Base-by-base conservation (phyloP, 2,329 filamentous ascomycete genomes). In the Penicillium sp. region DNA sequence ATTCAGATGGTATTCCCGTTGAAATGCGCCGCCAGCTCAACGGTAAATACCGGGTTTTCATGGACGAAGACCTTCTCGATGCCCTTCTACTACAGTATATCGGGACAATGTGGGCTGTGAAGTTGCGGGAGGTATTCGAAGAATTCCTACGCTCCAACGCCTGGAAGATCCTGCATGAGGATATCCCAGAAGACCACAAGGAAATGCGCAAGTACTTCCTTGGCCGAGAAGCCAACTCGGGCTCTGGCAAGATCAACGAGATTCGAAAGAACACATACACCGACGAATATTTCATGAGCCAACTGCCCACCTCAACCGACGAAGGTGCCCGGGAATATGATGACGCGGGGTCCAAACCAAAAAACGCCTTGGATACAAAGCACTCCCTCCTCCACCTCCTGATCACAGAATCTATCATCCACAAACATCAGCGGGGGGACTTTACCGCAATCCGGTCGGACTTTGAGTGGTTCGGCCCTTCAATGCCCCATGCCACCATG, bases 401-500 rank as follows among this genome's bases (percentile, higher is more conserved):
- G 6, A 78, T 83, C 29, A 79, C 82, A 8, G 83, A 86, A 61
- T 77, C 83, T 14, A 69, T 83, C 35, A 61, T 86, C 35, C 76
- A 80, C 56, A 79, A 72, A 26, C 71, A 75, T 20, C 62, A 82
- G 1, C 74, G 79, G 40, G 76, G 77, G 10, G 73, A 81, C 20
- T 77, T 83, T 49, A 81, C 81, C 1, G 79, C 83, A 3, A 70
- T 86, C 38, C 78, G 82, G 13, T 82, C 82, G 0, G 83, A 85
- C 63, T 85, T 86, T 60, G 75, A 79, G 43, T 83, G 80, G 74
- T 84, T 86, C 56, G 81, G 81, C 0, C 80, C 83, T 0, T 80
- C 79, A 5, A 71, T 87, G 14, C 78, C 85, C 2, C 86, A 89
- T 62, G 69, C 79, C 29, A 85, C 85, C 0, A 79, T 88, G 18